phyloP scores from a whole-genome alignment of 2,329 filamentous ascomycete genomes.

The Coniochaeta pulveracea region DNA sequence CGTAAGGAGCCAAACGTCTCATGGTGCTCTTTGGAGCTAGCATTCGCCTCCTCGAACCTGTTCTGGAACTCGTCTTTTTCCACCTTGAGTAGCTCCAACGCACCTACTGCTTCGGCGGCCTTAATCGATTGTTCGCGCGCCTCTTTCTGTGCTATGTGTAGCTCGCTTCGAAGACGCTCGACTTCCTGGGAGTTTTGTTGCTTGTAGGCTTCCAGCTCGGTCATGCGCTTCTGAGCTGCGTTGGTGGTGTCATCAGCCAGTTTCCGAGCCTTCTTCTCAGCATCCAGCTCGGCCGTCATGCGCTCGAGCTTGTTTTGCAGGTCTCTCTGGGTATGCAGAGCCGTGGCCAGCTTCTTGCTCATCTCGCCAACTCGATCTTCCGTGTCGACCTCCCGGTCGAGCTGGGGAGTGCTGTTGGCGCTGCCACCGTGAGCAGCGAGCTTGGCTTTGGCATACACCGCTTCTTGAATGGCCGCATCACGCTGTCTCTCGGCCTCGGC shows the following conservation, averaged over 20 bases:
- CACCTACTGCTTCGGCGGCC: slow-evolving; percentile 63
- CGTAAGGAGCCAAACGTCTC: slow-evolving; percentile 65
- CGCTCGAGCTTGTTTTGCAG: slow-evolving; percentile 67
- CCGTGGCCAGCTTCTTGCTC: slow-evolving; percentile 69
- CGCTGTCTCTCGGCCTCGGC: slow-evolving; percentile 91
- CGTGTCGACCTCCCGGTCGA: slow-evolving; percentile 48
- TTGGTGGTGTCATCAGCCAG: slow-evolving; percentile 81
- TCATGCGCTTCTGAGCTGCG: slow-evolving; percentile 71
- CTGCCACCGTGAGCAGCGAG: slow-evolving; percentile 67
- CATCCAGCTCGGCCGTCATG: slow-evolving; percentile 58
- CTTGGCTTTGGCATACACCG: slow-evolving; percentile 88
- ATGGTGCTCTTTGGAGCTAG: slow-evolving; percentile 57
- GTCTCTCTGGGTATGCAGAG: slow-evolving; percentile 68
- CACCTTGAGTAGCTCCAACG: slow-evolving; percentile 65
- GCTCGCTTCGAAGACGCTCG: slow-evolving; percentile 72
- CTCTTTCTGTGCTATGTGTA: slow-evolving; percentile 69
- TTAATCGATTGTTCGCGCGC: slow-evolving; percentile 73
- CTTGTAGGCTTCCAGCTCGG: slow-evolving; percentile 73
- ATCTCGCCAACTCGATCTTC: slow-evolving; percentile 64
- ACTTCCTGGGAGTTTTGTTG: slow-evolving; percentile 77
- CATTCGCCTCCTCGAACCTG: slow-evolving; percentile 55
- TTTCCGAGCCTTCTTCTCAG: slow-evolving; percentile 70
- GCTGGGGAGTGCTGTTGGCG: slow-evolving; percentile 45
- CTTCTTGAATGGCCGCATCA: slow-evolving; percentile 88
- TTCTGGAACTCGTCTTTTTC: slow-evolving; percentile 70